A percentile compares a stretch with the other conserved stretches of the same genome.
phyloP scores from a whole-genome alignment of 176 grass and related monocot species.

The Triticum monococcum region DNA sequence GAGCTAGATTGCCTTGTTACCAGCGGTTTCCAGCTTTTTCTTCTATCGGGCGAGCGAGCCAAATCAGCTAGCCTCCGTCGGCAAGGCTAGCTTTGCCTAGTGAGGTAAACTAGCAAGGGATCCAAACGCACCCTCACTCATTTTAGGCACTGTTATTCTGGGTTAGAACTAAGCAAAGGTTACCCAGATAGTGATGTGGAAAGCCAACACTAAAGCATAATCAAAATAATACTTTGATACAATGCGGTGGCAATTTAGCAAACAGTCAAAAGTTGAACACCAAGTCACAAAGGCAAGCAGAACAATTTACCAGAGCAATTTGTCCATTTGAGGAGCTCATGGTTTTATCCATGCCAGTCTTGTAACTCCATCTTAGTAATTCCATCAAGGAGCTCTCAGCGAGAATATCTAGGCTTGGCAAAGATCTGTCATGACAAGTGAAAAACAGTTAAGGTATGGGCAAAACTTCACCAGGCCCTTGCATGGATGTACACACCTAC shows the following conservation, averaged over 20 bases:
- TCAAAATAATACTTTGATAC: background rate
- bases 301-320: constrained; percentile 68
- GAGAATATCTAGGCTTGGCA: constrained; percentile 59
- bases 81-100: too few relatives aligned
- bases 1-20: too few relatives aligned
- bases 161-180: constrained; percentile 8
- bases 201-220: constrained; percentile 7
- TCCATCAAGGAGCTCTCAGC: constrained; percentile 81
- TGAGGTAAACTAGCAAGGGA: too few relatives aligned
- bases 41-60: too few relatives aligned
- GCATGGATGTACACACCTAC: background rate
- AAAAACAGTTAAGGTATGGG: constrained; percentile 20
- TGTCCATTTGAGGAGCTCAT: constrained; percentile 76
- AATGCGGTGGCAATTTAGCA: constrained; percentile 13
- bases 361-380: constrained; percentile 92
- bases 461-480: background rate
- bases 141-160: constrained; percentile 22
- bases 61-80: too few relatives aligned
- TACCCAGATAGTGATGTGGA: background rate
- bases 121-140: background rate
- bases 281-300: constrained; percentile 14
- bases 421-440: constrained; percentile 54
- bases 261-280: constrained; percentile 26
- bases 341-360: constrained; percentile 90
- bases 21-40: too few relatives aligned